These are phyloP conservation scores for Mycena galericulata DNA, from an alignment of 768 basidiomycete species.

Conservation along the genomic window DNA sequence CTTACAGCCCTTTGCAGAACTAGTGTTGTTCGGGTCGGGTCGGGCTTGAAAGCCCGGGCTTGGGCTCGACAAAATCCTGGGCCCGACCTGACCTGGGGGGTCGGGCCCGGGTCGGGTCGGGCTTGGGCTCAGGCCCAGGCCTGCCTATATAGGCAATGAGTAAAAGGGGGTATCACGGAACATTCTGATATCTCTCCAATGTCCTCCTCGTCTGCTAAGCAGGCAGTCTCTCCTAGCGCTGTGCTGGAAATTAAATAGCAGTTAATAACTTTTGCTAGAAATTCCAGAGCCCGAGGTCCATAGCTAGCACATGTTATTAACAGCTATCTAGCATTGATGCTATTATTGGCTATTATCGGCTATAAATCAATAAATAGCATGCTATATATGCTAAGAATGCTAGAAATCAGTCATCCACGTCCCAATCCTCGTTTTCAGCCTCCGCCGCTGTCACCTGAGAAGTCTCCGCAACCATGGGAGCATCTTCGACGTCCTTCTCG, in stretches of 20 bases:
- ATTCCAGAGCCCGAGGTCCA: background rate
- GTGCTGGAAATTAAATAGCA: background rate
- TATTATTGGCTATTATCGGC: slow-evolving; percentile 9
- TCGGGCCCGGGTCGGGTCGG: too few relatives aligned
- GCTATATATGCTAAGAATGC: slow-evolving; percentile 12
- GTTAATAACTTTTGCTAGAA: background rate
- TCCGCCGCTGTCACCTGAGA: background rate
- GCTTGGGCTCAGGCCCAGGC: too few relatives aligned
- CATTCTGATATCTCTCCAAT: too few relatives aligned
- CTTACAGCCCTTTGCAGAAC: too few relatives aligned
- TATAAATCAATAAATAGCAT: slow-evolving; percentile 10
- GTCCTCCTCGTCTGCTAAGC: too few relatives aligned
- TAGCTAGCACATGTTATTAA: slow-evolving; percentile 4
- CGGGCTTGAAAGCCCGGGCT: too few relatives aligned
- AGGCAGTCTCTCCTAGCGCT: background rate
- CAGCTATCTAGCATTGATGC: slow-evolving; percentile 2
- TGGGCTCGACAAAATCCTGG: too few relatives aligned
- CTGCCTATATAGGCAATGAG: too few relatives aligned
- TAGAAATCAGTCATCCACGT: slow-evolving; percentile 7
- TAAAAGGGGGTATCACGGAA: too few relatives aligned
- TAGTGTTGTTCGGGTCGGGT: too few relatives aligned
- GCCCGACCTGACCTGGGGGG: too few relatives aligned
- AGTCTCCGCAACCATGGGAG: background rate
- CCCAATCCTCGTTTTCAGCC: slow-evolving; percentile 9
- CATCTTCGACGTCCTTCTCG: background rate